Evolutionary conservation across 1,284 basidiomycete species (phyloP).

Genomic region (Pseudozyma flocculosa): DNA sequence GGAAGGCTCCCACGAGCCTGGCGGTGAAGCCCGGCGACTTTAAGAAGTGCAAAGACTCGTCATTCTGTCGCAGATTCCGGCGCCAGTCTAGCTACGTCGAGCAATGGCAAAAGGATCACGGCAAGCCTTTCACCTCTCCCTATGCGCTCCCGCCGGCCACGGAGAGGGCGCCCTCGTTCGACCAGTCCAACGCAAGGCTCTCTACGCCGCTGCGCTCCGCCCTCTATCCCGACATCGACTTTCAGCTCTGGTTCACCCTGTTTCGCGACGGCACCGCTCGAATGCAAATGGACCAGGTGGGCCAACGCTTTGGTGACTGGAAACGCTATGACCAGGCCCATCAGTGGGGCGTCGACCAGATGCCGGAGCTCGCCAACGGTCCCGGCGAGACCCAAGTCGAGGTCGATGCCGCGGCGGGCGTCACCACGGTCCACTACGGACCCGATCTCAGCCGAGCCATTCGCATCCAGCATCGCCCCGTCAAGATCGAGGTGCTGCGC

Average conservation of each 20-base stretch:
- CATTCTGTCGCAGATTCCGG: conserved; percentile 54
- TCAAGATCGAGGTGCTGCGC: conserved; percentile 63
- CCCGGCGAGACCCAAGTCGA: conserved; percentile 14
- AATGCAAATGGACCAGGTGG: conserved; percentile 48
- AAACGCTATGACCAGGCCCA: conserved; percentile 51
- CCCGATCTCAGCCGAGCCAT: conserved; percentile 26
- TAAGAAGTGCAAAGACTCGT: conserved; percentile 55
- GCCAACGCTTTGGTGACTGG: conserved; percentile 39
- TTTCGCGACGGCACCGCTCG: conserved; percentile 53
- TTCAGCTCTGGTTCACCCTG: conserved; percentile 42
- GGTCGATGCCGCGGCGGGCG: conserved; percentile 2
- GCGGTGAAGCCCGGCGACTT: conserved; percentile 38
- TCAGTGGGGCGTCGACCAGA: conserved; percentile 46
- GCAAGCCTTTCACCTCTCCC: conserved; percentile 33
- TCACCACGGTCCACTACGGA: conserved; percentile 31
- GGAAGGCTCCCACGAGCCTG: not conserved
- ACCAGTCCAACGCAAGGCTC: conserved; percentile 23
- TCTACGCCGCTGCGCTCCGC: conserved; percentile 36
- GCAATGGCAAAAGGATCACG: conserved; percentile 23
- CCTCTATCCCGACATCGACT: conserved; percentile 46
- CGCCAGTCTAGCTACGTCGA: conserved; percentile 45
- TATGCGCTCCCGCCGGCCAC: conserved; percentile 26
- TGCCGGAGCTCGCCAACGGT: conserved; percentile 27
- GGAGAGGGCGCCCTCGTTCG: conserved; percentile 8
- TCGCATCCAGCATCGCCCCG: conserved; percentile 36